Base-by-base conservation (phyloP, 2,329 filamentous ascomycete species). In the Hypoxylon sp. region DNA sequence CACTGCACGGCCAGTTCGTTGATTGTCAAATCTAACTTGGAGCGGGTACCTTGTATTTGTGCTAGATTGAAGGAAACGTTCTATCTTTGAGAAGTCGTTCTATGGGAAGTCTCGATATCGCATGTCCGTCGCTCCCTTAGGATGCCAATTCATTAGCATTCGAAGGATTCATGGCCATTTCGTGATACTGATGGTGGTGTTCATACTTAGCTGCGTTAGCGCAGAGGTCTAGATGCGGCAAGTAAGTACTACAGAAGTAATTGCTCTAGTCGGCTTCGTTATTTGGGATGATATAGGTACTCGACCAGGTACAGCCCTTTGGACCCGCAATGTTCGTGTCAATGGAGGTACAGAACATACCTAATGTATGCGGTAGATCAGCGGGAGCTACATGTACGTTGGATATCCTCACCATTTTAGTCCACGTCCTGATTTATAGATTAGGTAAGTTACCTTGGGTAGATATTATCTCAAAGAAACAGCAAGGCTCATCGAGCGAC, bases 291-390 rank as follows among this genome's bases (percentile, higher is more conserved):
- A 11, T 53, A 34, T n/a, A 25, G 48, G 32, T 62, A 66, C 54
- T 54, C 34, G 30, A 34, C 9, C 4, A n/a, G 58, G 52, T 50
- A 57, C 34, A 50, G 48, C 47, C 41, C 51, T 30, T 32, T 45
- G 32, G 63, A 54, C 54, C 63, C 59, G 54, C 58, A 66, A 45
- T 39, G 25, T 47, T 66, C 59, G 46, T 63, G 53, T 62, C 58
- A 32, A 47, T 53, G 37, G 29, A 63, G 21, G 51, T 55, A 65
- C 52, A 34, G 43, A 39, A 46, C 30, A 29, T 50, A 27, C 12
- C n/a, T 21, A n/a, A 51, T 50, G 45, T 41, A 61, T 29, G 23
- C 52, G 37, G 60, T 45, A 62, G 53, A 63, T 60, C 59, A 67
- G 51, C 59, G 63, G 52, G 45, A 67, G 53, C 55, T 67, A 65